Evolutionary conservation across 495 filamentous ascomycete species (phyloP), one percentile per base, ranked within the genome.

Genomic region (Penicillium coffeae): DNA sequence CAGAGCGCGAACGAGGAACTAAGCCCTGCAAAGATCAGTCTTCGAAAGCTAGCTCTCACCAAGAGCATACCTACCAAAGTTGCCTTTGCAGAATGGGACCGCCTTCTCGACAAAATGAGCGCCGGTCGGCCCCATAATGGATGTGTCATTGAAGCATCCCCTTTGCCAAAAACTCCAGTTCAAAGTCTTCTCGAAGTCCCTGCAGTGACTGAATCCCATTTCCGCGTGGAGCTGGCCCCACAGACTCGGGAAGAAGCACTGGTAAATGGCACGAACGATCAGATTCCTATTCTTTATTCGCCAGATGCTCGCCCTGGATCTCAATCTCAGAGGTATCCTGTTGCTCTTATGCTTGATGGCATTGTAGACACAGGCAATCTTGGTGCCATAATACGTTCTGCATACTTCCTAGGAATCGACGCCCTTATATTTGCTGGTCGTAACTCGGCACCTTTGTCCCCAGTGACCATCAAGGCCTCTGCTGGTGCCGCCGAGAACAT

Each of bases 351-450:
- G 27, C 70, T 96, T 9, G 88, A 98, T 54, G 82, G 83, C n/a
- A 82, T 98, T 38, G 66, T 87, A 8, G 92, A 98, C 65, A 83
- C 89, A 2, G 90, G 89, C 1, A 98, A 98, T 63, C 71, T 96
- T 2, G 93, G 93, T 21, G 86, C 84, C 2, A 95, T 96, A 47
- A 73, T 96, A 25, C 86, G 93, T 16, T 85, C 88, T 16, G 87
- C 88, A 3, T 83, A 86, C 56, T 98, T 88, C 65, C 78, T 96
- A 3, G 93, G 93, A 32, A 84, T 87, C 12, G 84, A 88, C 48
- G 89, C 86, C 6, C 69, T 94, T 37, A 76, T 78, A 8, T 80
- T 88, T 47, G 83, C 87, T 5, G 77, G 77, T 21, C 73, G 75
- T 37, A 78, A 79, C 58, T 87, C 84, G 9, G 88, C 90, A 0